Evolutionary conservation across 73 alveolate species (phyloP), one percentile per base, ranked within the genome.

Genomic region (Stentor roeselii): DNA sequence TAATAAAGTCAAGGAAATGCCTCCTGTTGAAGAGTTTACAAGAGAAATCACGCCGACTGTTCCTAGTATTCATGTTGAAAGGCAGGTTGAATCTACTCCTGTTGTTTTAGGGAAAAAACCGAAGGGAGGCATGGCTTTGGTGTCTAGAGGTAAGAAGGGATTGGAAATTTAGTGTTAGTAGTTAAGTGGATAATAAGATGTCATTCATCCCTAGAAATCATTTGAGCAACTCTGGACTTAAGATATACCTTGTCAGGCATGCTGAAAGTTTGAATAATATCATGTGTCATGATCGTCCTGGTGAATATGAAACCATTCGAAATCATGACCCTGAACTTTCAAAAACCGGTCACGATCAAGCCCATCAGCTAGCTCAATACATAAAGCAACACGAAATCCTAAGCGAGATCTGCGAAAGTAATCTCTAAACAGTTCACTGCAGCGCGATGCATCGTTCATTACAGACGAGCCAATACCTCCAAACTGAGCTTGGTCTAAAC

Each of bases 401-500:
- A 21, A n/a, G 80, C 21, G 41, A 67, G 34, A n/a, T 67, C 34
- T 67, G 21, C 34, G n/a, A 32, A 67, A 21, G 41, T 21, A 2
- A 21, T 67, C 37, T 67, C 2, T 21, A 21, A n/a, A 32, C 11
- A 67, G 37, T 67, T 0, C 80, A 67, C 80, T 67, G 80, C 41
- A 67, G 80, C 34, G 80, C 80, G 34, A 67, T 67, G 80, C 11
- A 15, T 40, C 21, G 80, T 1, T 67, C 80, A 30, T 67, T 67
- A 2, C 41, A 30, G 34, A 67, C 80, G 11, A 40, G 42, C 34
- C 41, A 67, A 21, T 14, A 14, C n/a, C 11, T 67, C 21, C 37
- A 21, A 21, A 67, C 21, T 14, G 80, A 67, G 34, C n/a, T 67
- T 32, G 80, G 80, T 1, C 1, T 67, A n/a, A 32, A 67, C 80